Conservation (phyloP, 1,139 yeast genomes). For the Saccharomyces hybrid region DNA sequence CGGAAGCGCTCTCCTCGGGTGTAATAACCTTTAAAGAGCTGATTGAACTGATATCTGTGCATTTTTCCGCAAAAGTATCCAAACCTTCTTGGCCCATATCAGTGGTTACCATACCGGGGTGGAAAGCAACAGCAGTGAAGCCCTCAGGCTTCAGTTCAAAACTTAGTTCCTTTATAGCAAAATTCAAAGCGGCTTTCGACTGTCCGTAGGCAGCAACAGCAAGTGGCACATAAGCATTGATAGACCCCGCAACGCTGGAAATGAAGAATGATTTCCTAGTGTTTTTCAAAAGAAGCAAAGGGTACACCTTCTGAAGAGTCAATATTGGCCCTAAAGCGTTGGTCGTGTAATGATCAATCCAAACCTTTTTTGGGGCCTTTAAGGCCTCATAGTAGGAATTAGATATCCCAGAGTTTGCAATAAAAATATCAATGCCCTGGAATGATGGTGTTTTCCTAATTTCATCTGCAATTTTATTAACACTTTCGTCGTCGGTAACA, state of each 20-base stretch:
- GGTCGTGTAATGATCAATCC: constrained; percentile 6
- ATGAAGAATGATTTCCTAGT: constrained; percentile 21
- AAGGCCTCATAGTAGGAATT: not conserved
- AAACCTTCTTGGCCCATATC: constrained; percentile 24
- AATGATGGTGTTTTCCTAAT: not conserved
- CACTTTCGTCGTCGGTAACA: not conserved
- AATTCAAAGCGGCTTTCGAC: constrained; percentile 36
- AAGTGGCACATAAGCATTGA: constrained; percentile 5
- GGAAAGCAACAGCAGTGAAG: constrained; percentile 26
- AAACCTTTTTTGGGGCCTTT: not conserved
- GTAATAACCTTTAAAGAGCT: not conserved
- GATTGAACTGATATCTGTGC: not conserved
- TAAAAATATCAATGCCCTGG: not conserved
- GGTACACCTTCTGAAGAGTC: constrained; percentile 20
- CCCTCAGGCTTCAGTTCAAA: constrained; percentile 23
- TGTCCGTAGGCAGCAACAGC: constrained; percentile 30
- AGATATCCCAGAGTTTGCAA: not conserved
- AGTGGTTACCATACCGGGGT: constrained; percentile 33
- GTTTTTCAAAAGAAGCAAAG: constrained; percentile 15
- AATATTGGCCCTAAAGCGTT: constrained; percentile 27
- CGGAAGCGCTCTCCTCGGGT: not conserved
- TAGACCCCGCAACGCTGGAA: constrained; percentile 28
- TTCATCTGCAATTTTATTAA: not conserved
- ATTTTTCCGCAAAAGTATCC: not conserved
- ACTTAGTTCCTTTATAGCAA: constrained; percentile 21